Base-by-base conservation (phyloP, 2,329 filamentous ascomycete genomes). In the Talaromyces sp. region DNA sequence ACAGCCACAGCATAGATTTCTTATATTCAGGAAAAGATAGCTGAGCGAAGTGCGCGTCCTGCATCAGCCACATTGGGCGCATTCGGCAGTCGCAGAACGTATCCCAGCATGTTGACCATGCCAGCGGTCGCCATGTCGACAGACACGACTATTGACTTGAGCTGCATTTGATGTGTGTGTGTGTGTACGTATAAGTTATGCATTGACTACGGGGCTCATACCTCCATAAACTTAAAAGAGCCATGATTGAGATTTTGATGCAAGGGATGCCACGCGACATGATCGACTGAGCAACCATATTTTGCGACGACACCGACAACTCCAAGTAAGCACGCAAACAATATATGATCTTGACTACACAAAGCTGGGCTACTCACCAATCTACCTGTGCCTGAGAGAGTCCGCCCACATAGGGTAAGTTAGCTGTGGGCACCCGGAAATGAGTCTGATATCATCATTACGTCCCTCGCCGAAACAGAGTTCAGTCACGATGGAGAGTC, bases 371-470 rank as follows among this genome's bases (percentile, higher is more conserved):
- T n/a, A n/a, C n/a, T n/a, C n/a, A n/a, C n/a, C n/a, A n/a, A n/a
- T n/a, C n/a, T n/a, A n/a, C n/a, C n/a, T n/a, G 28, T 28, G 28
- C 28, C 28, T 28, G 28, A 28, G n/a, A n/a, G n/a, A n/a, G n/a
- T n/a, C n/a, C n/a, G n/a, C n/a, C n/a, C n/a, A n/a, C n/a, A n/a
- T n/a, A n/a, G n/a, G n/a, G n/a, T n/a, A n/a, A n/a, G n/a, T n/a
- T n/a, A 44, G 4, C 42, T 23, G 42, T 16, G 42, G 42, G 21
- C 14, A 46, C 8, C 25, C 46, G 46, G 46, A 50, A 52, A 52
- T 33, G 48, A 52, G 33, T 52, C 48, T 52, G 48, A 31, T 50
- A 31, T 50, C 46, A 50, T n/a, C 46, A 50, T 50, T 50, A 50
- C 46, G 46, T 50, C 16, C 23, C 14, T 50, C 46, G 11, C 16